Conservation (phyloP, 352 stramenopile species). For the Globisporangium megalacanthum region DNA sequence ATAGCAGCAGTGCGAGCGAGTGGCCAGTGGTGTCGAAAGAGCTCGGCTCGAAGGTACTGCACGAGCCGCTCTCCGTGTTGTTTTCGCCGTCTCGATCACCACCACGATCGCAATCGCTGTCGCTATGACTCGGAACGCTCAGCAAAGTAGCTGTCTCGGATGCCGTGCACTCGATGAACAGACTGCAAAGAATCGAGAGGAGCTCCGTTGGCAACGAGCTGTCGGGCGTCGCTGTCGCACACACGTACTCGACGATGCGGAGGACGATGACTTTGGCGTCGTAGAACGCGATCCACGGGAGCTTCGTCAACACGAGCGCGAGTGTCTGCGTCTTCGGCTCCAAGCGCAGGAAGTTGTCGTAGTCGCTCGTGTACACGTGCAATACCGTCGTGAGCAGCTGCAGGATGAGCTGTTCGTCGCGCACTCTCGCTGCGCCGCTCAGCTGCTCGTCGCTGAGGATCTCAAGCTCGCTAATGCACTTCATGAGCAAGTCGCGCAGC, state of each 20-base stretch:
- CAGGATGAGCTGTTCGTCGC: conserved; percentile 43
- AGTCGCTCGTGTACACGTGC: conserved; percentile 67
- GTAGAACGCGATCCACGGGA: conserved; percentile 46
- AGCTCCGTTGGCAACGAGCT: conserved; percentile 45
- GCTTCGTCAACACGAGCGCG: conserved; percentile 59
- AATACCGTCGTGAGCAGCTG: conserved; percentile 60
- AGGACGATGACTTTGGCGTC: conserved; percentile 67
- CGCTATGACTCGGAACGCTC: conserved; percentile 2
- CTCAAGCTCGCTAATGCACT: conserved; percentile 32
- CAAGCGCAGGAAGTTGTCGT: conserved; percentile 65
- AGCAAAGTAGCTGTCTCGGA: conserved; percentile 24
- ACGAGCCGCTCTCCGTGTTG: neutral
- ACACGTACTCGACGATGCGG: conserved; percentile 75
- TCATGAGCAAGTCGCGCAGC: conserved; percentile 62
- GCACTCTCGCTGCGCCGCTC: conserved; percentile 8
- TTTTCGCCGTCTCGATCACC: neutral
- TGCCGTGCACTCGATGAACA: conserved; percentile 46
- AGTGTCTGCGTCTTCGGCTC: conserved; percentile 67
- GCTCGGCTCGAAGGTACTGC: neutral
- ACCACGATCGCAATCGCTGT: neutral
- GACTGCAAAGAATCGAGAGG: conserved; percentile 52
- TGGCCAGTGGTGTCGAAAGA: neutral
- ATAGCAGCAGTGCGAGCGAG: conserved; percentile 36
- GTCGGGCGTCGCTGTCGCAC: conserved; percentile 40
- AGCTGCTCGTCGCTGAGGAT: conserved; percentile 4